A percentile compares a stretch with the other conserved stretches of the same genome.
phyloP scores from a whole-genome alignment of 2,329 filamentous ascomycete genomes.

The Fusarium sp. region DNA sequence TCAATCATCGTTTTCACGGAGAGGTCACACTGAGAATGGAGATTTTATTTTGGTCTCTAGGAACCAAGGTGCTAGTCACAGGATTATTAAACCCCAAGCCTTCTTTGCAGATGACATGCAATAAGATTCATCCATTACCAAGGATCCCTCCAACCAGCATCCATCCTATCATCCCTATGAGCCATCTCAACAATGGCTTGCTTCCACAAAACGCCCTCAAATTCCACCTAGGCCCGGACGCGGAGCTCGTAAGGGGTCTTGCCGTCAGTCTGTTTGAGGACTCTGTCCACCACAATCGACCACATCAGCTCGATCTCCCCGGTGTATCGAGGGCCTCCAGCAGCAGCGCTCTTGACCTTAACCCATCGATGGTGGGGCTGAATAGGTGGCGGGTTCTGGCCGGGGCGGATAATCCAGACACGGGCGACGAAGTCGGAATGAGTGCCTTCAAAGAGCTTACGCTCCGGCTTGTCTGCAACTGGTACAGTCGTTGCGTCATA shows the following conservation, averaged over 20 bases:
- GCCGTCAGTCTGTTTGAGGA: not conserved
- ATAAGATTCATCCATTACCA: not conserved
- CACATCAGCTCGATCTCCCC: not conserved
- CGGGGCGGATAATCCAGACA: not conserved
- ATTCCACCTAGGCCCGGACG: not conserved
- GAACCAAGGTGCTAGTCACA: not conserved
- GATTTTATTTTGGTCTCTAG: not conserved
- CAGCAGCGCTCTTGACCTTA: not conserved
- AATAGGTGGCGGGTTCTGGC: not conserved
- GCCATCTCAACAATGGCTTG: not conserved
- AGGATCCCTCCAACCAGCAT: not conserved
- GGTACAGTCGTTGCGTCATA: not conserved
- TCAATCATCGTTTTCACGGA: rapidly evolving
- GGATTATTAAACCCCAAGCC: too few relatives aligned
- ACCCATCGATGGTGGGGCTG: not conserved
- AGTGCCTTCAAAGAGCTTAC: not conserved
- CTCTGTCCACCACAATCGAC: not conserved
- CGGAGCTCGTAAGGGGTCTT: not conserved
- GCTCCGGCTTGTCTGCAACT: not conserved
- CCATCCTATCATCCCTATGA: not conserved
- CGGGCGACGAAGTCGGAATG: not conserved
- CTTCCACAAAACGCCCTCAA: too few relatives aligned
- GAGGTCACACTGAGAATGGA: rapidly evolving
- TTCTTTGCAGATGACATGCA: not conserved
- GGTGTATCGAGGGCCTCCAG: not conserved